A percentile compares a stretch with the other conserved stretches of the same genome.
Conservation (phyloP, 176 grass and related monocot genomes). For the Oryza nivara region DNA sequence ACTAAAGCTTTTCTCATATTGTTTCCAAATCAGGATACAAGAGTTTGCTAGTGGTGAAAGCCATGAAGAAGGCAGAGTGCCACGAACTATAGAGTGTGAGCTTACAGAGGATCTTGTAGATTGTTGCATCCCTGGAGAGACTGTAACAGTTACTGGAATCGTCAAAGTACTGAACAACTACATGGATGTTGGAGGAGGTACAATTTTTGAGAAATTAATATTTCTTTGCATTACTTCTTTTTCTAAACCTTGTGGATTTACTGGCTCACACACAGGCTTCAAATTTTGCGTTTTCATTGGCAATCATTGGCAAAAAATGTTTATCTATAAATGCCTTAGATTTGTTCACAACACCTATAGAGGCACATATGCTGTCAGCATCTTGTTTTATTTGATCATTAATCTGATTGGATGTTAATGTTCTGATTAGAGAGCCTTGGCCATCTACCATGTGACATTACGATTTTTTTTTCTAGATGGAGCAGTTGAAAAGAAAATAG, state of each 20-base stretch:
- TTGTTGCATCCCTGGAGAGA: slow-evolving; percentile 95
- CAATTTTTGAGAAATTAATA: slow-evolving; percentile 19
- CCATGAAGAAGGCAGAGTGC: slow-evolving; percentile 86
- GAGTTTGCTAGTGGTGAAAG: slow-evolving; percentile 62
- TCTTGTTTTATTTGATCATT: slow-evolving; percentile 27
- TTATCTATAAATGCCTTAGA: slow-evolving; percentile 5
- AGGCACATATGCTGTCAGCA: background rate
- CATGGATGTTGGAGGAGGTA: slow-evolving; percentile 96
- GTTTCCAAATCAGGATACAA: slow-evolving; percentile 62
- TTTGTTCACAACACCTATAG: slow-evolving; percentile 9
- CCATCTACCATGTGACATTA: background rate
- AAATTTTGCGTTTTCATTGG: slow-evolving; percentile 1
- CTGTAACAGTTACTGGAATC: slow-evolving; percentile 79
- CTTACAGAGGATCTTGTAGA: slow-evolving; percentile 93
- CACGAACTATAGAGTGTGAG: slow-evolving; percentile 88
- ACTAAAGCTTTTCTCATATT: slow-evolving; percentile 36
- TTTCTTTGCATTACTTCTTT: slow-evolving; percentile 5
- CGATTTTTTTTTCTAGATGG: background rate
- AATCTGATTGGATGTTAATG: slow-evolving; percentile 3
- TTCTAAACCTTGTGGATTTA: background rate
- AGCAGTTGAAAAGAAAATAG: background rate
- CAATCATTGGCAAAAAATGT: slow-evolving; percentile 8
- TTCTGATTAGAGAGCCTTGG: background rate
- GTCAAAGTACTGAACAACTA: slow-evolving; percentile 93
- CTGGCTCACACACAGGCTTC: slow-evolving; percentile 1